A percentile compares a stretch with the other conserved stretches of the same genome.
Conservation (phyloP, 345 rosid genomes). For the Heritiera fomes region DNA sequence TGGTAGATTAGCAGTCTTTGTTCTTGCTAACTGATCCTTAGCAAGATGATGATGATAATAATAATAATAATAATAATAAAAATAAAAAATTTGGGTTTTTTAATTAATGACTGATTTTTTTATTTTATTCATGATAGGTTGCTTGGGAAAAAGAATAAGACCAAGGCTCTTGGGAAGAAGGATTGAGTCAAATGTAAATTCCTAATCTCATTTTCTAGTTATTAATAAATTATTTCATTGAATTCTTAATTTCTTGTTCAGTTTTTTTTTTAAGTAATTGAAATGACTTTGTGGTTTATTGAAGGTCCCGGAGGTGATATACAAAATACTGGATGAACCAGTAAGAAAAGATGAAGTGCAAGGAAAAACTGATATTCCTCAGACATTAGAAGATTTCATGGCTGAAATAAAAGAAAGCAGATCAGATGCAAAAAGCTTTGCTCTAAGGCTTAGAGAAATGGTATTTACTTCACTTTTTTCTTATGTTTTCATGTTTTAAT, state of each 20-base stretch:
- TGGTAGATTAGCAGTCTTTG: neutral
- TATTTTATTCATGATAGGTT: slow-evolving; percentile 46
- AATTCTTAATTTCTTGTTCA: neutral
- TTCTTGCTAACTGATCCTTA: neutral
- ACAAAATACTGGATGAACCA: slow-evolving; percentile 66
- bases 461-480: slow-evolving; percentile 30
- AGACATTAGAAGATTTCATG: slow-evolving; percentile 77
- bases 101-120: slow-evolving; percentile 8
- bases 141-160: slow-evolving; percentile 81
- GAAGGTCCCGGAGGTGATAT: slow-evolving; percentile 87
- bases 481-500: too few relatives aligned
- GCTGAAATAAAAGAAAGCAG: slow-evolving; percentile 55
- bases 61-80: neutral
- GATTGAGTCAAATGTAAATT: slow-evolving; percentile 60
- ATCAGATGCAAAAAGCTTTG: slow-evolving; percentile 77
- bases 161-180: slow-evolving; percentile 79
- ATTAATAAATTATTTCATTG: neutral
- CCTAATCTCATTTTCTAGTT: slow-evolving; percentile 12
- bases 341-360: slow-evolving; percentile 57
- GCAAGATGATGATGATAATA: too few relatives aligned
- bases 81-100: neutral
- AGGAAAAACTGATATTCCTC: slow-evolving; percentile 80
- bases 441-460: slow-evolving; percentile 88
- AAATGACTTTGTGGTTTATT: slow-evolving; percentile 10
- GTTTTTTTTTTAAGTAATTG: slow-evolving; percentile 1